Base-by-base conservation (phyloP, 2,329 filamentous ascomycete genomes). In the Calonectria pteridis region DNA sequence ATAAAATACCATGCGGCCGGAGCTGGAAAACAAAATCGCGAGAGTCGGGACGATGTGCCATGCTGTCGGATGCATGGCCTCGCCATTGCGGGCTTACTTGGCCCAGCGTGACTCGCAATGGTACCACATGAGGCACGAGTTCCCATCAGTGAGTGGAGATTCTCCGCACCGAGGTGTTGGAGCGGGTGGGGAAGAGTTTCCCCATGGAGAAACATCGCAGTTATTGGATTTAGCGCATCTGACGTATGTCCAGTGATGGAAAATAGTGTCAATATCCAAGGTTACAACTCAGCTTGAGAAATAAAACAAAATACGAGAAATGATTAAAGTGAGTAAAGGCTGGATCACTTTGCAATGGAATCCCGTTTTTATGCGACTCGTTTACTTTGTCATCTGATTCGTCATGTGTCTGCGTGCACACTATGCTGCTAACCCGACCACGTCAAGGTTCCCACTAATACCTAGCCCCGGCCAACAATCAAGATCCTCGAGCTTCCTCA, bases 391-490 rank as follows among this genome's bases (percentile, higher is more conserved):
- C 9, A 23, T 46, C 43, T 46, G 18, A 46, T 46, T 46, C 20
- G 43, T 4, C 7, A 20, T 46, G 43, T 23, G 43, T 23, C 43
- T 46, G 20, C 20, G 40, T n/a, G 20, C 37, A 37, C 37, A 20
- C 50, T 9, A 31, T 18, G 14, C 37, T n/a, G 20, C 58, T 28
- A 50, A 23, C 59, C 35, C 26, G 18, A 35, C 59, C 37, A 46
- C 31, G 70, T 70, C 51, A 18, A 18, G 14, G 31, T 63, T 16
- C 18, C 29, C 33, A 20, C 51, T n/a, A 55, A 33, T 5, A 33
- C 16, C 76, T 14, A 79, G 69, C 11, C 79, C 81, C n/a, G 79
- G 77, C 81, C 82, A 83, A 13, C 79, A 82, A 16, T 84, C 82
- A 1, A 84, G 73, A 53, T 83, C 81, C 18, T 83, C 81, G 16